Evolutionary conservation across 2,329 filamentous ascomycete genomes (phyloP), one percentile per base, ranked within the genome.

Genomic region (Mariannaea elegans): DNA sequence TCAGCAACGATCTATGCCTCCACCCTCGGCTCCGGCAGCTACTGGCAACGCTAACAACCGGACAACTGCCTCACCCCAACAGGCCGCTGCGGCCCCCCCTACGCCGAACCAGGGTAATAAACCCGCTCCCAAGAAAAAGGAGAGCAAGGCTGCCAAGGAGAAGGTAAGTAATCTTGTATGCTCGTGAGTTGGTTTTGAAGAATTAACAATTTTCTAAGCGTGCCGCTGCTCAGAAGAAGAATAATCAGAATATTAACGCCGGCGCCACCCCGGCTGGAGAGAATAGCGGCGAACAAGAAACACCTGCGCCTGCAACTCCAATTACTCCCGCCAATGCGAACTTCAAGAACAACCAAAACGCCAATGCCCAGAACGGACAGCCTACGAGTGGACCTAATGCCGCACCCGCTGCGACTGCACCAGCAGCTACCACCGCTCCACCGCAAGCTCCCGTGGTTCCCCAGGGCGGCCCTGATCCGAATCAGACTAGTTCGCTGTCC

Each of bases 81-180:
- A 86, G 66, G 84, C 83, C 62, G 86, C 83, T 59, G 84, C 87
- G 7, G 90, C 89, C 32, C 91, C 92, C 1, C 91, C 91, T 1
- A 95, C 92, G 4, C 92, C 92, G 1, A 88, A 87, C 50, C 90
- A 92, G 72, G 75, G 81, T 2, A 89, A 88, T 72, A 94, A 94
- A 80, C 77, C 89, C 4, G 88, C 86, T 31, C 90, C 90, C 1
- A 93, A 92, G 76, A 94, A 94, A 84, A 91, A 92, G 80, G 87
- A 88, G 29, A 80, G 78, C 5, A 90, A 89, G 76, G 83, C 81
- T 61, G 80, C 85, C 5, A 90, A 89, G 76, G 81, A 78, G 57
- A 92, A 92, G 87, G 90, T 91, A 84, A 79, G 80, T 71, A 24
- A 27, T 38, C 39, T 31, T 18, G 16, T 38, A n/a, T n/a, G n/a